phyloP scores from a whole-genome alignment of 169 alveolate species.

The Ichthyophthirius multifiliis region DNA sequence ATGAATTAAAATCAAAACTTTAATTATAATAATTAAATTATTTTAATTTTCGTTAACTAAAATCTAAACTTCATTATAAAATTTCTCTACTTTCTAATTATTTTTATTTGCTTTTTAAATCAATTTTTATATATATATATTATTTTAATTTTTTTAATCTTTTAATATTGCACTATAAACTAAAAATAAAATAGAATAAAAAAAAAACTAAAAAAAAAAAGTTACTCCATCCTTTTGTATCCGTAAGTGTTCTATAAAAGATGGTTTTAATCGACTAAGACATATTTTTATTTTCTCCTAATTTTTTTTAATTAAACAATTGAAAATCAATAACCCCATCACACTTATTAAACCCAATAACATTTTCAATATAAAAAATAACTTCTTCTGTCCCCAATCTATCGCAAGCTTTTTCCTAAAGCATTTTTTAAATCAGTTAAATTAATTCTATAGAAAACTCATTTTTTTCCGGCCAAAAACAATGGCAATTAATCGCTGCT shows the following conservation, averaged over 20 bases:
- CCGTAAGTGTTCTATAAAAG: not conserved
- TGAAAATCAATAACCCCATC: not conserved
- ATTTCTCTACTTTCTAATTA: too few species aligned
- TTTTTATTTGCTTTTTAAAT: too few species aligned
- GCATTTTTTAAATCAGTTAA: constrained; percentile 43
- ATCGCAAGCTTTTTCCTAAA: constrained; percentile 40
- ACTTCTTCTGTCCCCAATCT: constrained; percentile 47
- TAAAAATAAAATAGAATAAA: too few species aligned
- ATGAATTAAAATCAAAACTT: too few species aligned
- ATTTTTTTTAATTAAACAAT: not conserved
- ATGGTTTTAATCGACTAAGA: not conserved
- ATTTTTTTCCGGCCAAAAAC: constrained; percentile 47
- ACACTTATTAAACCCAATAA: not conserved
- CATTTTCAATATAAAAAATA: constrained; percentile 18
- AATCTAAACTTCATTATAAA: too few species aligned
- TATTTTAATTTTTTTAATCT: too few species aligned
- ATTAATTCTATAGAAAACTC: constrained; percentile 42
- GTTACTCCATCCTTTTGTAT: constrained; percentile 6
- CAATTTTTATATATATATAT: too few species aligned
- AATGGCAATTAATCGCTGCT: constrained; percentile 49
- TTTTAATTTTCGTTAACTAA: too few species aligned
- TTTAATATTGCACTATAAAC: too few species aligned
- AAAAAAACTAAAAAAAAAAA: too few species aligned
- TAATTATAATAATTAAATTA: too few species aligned
- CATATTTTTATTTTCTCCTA: not conserved